Conservation (phyloP, 257 asterid species). For the Scutellaria minor region DNA sequence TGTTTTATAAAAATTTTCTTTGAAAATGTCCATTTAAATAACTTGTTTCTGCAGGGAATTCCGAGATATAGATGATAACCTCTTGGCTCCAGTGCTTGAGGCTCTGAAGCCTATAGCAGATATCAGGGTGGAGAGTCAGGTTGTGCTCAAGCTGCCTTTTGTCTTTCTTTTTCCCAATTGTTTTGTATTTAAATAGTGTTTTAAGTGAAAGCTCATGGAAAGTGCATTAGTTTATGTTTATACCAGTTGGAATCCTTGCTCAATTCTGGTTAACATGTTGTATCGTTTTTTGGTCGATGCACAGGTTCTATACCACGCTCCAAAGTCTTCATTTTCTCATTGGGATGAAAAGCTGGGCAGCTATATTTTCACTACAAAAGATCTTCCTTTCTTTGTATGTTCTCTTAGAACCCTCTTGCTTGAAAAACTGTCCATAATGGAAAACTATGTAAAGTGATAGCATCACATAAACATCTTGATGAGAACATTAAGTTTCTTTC, state of each 20-base stretch:
- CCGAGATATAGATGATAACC: constrained; percentile 68
- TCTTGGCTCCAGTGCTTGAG: constrained; percentile 73
- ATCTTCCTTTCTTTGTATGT: constrained; percentile 97
- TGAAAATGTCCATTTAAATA: neutral
- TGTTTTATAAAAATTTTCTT: neutral
- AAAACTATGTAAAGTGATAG: constrained; percentile 19
- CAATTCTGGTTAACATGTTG: constrained; percentile 16
- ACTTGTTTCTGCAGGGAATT: constrained; percentile 69
- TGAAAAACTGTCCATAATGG: constrained; percentile 16
- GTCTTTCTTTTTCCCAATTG: neutral
- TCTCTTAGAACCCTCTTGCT: constrained; percentile 34
- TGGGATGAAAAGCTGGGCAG: constrained; percentile 73
- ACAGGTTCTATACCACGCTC: constrained; percentile 96
- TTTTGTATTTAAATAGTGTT: constrained; percentile 3
- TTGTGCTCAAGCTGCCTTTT: constrained; percentile 30
- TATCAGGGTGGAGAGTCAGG: constrained; percentile 94
- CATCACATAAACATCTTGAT: neutral
- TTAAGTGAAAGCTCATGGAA: constrained; percentile 2
- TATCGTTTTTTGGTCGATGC: constrained; percentile 24
- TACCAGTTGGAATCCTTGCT: constrained; percentile 23
- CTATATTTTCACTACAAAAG: constrained; percentile 73
- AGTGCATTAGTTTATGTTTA: neutral
- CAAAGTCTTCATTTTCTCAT: constrained; percentile 80
- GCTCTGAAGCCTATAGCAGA: constrained; percentile 82
- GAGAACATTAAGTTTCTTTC: constrained; percentile 17